phyloP scores from a whole-genome alignment of 1,284 basidiomycete genomes.

The Marasmius tenuissimus region DNA sequence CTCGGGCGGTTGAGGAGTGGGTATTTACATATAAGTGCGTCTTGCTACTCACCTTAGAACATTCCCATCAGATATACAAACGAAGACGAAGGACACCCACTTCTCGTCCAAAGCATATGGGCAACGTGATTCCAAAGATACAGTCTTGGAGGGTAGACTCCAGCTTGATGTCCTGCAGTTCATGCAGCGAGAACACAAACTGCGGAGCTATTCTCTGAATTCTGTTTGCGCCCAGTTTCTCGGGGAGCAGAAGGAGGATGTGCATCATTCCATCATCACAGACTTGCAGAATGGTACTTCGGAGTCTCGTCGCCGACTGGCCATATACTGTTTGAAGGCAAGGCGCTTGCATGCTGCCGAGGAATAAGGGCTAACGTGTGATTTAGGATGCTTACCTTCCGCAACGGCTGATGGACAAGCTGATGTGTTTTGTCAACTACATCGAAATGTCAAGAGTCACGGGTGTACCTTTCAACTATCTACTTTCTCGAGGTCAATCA shows the following conservation, averaged over 20 bases:
- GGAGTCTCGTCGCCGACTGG: conserved; percentile 85
- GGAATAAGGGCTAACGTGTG: not conserved
- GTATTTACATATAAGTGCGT: conserved; percentile 18
- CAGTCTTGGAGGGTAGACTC: conserved; percentile 83
- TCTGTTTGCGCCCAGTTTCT: conserved; percentile 95
- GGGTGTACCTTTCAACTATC: conserved; percentile 95
- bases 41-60: conserved; percentile 7
- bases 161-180: conserved; percentile 94
- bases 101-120: conserved; percentile 97
- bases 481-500: conserved; percentile 89
- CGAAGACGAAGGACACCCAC: conserved; percentile 87
- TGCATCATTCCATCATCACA: conserved; percentile 95
- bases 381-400: conserved; percentile 92
- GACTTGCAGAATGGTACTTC: conserved; percentile 94
- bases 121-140: conserved; percentile 93
- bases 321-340: conserved; percentile 95
- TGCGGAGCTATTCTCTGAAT: conserved; percentile 93
- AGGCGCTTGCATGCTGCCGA: conserved; percentile 7
- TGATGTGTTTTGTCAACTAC: conserved; percentile 98
- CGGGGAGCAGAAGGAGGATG: conserved; percentile 96
- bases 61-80: conserved; percentile 56
- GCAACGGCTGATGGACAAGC: conserved; percentile 89
- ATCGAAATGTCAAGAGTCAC: conserved; percentile 96
- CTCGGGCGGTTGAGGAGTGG: conserved; percentile 79
- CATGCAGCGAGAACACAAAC: conserved; percentile 96